Evolutionary conservation across 768 basidiomycete genomes (phyloP).

Genomic region (Rhizopogon vinicolor): DNA sequence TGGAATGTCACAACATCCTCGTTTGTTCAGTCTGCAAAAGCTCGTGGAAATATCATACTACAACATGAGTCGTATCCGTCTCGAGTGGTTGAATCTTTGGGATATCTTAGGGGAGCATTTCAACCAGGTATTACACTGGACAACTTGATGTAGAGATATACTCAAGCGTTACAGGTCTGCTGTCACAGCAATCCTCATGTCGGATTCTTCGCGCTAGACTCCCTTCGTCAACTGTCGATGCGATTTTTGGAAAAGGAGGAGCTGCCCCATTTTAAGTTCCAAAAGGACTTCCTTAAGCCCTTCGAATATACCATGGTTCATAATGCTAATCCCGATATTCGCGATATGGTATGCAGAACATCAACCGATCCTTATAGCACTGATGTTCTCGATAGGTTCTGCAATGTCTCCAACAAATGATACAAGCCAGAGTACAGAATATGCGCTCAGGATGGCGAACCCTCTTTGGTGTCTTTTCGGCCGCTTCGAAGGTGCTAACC

Average conservation of each 20-base stretch:
- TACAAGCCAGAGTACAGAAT: conserved; percentile 91
- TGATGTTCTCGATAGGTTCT: conserved; percentile 55
- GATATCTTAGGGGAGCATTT: conserved; percentile 98
- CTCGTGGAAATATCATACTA: conserved; percentile 99
- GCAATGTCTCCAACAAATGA: conserved; percentile 98
- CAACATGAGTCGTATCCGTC: conserved; percentile 96
- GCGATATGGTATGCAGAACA: conserved; percentile 77
- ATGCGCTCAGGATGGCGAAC: conserved; percentile 98
- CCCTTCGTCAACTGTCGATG: conserved; percentile 95
- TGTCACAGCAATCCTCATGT: conserved; percentile 98
- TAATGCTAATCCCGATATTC: conserved; percentile 91
- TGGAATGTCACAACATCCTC: conserved; percentile 87
- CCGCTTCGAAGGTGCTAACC: conserved; percentile 89
- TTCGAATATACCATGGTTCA: conserved; percentile 98
- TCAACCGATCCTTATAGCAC: not conserved
- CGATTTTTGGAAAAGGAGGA: conserved; percentile 99
- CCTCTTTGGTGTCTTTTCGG: conserved; percentile 98
- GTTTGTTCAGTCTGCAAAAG: conserved; percentile 96
- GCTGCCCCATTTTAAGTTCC: conserved; percentile 96
- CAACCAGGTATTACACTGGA: conserved; percentile 63
- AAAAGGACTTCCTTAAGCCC: conserved; percentile 97
- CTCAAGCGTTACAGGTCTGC: conserved; percentile 64
- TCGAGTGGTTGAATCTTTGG: conserved; percentile 99
- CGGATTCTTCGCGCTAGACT: conserved; percentile 94
- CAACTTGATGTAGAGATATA: not conserved